Percentiles rank a stretch among this genome's conserved stretches.
These are phyloP conservation scores for Coemansia sp. DNA, from an alignment of 192 early-diverging fungal genomes.

Conservation along the genomic window DNA sequence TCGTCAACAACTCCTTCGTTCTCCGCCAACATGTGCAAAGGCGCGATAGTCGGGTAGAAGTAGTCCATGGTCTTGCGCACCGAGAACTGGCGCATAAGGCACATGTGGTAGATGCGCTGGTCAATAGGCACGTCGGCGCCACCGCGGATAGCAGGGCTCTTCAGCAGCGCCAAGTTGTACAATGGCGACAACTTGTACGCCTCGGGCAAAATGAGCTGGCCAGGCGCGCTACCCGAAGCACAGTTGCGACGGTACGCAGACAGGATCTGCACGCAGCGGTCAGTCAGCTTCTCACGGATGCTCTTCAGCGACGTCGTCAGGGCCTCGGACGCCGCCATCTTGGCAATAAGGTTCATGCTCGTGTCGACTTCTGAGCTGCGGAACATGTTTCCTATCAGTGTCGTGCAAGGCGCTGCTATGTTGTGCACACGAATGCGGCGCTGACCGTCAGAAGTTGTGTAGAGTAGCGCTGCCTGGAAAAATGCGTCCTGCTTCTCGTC, in stretches of 20 bases:
- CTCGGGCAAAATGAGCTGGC: conserved; percentile 96
- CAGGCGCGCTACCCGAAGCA: conserved; percentile 84
- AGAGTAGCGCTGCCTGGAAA: conserved; percentile 93
- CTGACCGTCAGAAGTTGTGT: conserved; percentile 88
- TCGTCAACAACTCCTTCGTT: conserved; percentile 57
- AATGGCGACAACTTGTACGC: conserved; percentile 93
- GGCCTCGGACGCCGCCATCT: conserved; percentile 78
- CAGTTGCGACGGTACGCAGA: conserved; percentile 91
- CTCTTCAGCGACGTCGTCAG: conserved; percentile 69
- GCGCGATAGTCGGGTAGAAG: conserved; percentile 84
- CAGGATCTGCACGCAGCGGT: conserved; percentile 87
- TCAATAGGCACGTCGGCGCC: conserved; percentile 79
- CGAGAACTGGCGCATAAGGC: conserved; percentile 74
- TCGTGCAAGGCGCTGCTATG: conserved; percentile 76
- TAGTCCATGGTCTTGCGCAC: conserved; percentile 76
- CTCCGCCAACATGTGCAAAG: conserved; percentile 65
- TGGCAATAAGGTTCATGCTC: conserved; percentile 83
- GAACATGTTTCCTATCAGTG: conserved; percentile 81
- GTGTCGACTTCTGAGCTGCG: conserved; percentile 91
- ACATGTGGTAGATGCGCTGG: conserved; percentile 79
- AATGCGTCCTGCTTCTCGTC: conserved; percentile 81
- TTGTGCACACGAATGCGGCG: conserved; percentile 94
- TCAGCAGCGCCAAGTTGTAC: conserved; percentile 82
- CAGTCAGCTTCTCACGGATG: conserved; percentile 82
- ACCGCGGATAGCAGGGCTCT: conserved; percentile 80